Evolutionary conservation across 805 yeast genomes (phyloP).

Genomic region (Middelhovenomyces tepae): DNA sequence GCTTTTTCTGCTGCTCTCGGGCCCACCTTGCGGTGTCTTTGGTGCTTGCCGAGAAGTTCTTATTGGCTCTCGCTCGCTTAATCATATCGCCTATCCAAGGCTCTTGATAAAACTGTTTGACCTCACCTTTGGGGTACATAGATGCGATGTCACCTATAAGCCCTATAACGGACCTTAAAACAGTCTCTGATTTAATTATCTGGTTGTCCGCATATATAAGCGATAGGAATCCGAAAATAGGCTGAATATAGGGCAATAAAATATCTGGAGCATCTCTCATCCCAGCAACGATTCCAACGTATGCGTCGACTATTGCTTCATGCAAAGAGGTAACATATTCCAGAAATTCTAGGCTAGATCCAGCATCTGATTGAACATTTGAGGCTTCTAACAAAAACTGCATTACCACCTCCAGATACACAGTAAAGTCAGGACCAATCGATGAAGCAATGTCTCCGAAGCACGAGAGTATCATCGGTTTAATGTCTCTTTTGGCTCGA

Average conservation of each 20-base stretch:
- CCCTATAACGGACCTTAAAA: constrained; percentile 80
- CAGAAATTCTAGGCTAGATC: constrained; percentile 59
- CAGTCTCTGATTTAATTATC: constrained; percentile 55
- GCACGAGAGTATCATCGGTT: constrained; percentile 82
- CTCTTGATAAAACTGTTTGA: constrained; percentile 55
- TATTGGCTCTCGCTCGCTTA: constrained; percentile 59
- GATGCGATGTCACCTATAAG: constrained; percentile 87
- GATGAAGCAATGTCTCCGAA: constrained; percentile 94
- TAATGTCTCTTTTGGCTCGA: constrained; percentile 66
- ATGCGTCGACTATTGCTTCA: constrained; percentile 90
- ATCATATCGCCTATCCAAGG: constrained; percentile 77
- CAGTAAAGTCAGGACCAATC: constrained; percentile 67
- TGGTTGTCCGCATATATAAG: constrained; percentile 50
- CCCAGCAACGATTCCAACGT: constrained; percentile 94
- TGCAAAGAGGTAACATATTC: constrained; percentile 66
- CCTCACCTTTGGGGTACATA: constrained; percentile 71
- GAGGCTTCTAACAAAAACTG: constrained; percentile 42
- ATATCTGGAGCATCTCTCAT: constrained; percentile 58
- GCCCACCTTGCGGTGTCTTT: constrained; percentile 98
- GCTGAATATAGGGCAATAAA: constrained; percentile 54
- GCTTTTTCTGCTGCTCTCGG: constrained; percentile 65
- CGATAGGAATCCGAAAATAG: constrained; percentile 63
- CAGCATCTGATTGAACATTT: constrained; percentile 28
- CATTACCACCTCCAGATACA: constrained; percentile 74
- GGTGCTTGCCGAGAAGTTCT: constrained; percentile 54